phyloP scores from a whole-genome alignment of 192 early-diverging fungal genomes.

The Rhizoclosmatium globosum region DNA sequence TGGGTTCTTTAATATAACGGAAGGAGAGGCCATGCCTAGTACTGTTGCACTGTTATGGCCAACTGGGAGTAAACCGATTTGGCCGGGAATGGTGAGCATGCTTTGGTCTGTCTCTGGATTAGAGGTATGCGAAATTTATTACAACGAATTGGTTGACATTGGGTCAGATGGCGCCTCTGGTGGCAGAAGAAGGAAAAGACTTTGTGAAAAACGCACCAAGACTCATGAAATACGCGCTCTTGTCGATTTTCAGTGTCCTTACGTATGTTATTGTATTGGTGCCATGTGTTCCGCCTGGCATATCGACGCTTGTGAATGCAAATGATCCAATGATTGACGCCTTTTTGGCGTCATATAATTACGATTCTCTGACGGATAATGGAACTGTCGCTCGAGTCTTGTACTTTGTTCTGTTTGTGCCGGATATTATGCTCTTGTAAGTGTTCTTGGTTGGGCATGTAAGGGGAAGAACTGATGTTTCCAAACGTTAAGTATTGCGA shows the following conservation, averaged over 20 bases:
- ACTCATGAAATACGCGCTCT: background rate
- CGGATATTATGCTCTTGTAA: background rate
- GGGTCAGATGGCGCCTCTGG: constrained; percentile 7
- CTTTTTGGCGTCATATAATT: background rate
- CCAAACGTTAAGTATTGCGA: too few species aligned
- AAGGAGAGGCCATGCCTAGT: background rate
- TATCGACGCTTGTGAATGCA: background rate
- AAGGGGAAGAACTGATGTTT: too few species aligned
- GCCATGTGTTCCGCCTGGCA: background rate
- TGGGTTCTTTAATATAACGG: background rate
- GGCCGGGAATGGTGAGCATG: background rate
- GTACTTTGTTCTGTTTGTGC: constrained; percentile 2
- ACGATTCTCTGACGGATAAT: background rate
- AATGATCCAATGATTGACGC: background rate
- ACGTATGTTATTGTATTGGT: background rate
- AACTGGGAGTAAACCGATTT: background rate
- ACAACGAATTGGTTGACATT: background rate
- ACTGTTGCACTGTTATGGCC: background rate
- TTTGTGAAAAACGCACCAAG: constrained; percentile 6
- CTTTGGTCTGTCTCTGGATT: background rate
- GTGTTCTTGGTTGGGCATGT: too few species aligned
- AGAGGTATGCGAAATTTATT: background rate
- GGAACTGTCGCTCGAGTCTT: background rate
- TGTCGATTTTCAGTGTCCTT: background rate
- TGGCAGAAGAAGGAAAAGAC: background rate